Evolutionary conservation across 495 filamentous ascomycete genomes (phyloP).

Genomic region (Ascobolus immersus): DNA sequence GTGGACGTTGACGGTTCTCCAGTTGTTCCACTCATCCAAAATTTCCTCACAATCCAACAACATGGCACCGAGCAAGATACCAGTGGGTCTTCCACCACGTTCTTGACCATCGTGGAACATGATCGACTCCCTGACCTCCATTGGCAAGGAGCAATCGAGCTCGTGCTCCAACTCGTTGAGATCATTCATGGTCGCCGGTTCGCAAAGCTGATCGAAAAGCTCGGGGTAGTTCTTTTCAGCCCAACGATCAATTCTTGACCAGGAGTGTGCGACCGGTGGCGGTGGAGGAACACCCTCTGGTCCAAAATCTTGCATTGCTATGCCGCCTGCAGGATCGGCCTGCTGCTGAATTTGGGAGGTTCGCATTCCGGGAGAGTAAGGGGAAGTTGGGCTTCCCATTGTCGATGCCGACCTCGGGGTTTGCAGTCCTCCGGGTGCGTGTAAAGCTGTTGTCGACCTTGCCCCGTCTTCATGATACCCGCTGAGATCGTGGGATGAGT

Average conservation of each 20-base stretch:
- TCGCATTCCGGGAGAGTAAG: constrained; percentile 80
- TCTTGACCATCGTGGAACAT: constrained; percentile 88
- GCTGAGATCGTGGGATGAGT: constrained; percentile 40
- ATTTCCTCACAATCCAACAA: constrained; percentile 96
- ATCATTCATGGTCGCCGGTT: constrained; percentile 78
- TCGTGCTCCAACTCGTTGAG: constrained; percentile 92
- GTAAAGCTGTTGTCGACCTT: constrained; percentile 28
- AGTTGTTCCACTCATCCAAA: constrained; percentile 91
- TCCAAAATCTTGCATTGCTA: constrained; percentile 88
- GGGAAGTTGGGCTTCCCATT: constrained; percentile 33
- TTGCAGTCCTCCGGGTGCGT: constrained; percentile 20
- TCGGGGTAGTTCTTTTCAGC: constrained; percentile 85
- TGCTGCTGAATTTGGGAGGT: constrained; percentile 39
- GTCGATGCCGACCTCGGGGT: constrained; percentile 17
- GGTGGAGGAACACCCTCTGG: constrained; percentile 64
- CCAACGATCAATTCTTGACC: constrained; percentile 84
- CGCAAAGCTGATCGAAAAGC: constrained; percentile 73
- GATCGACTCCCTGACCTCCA: constrained; percentile 81
- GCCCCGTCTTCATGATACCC: constrained; percentile 42
- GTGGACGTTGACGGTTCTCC: constrained; percentile 76
- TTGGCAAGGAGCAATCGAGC: constrained; percentile 76
- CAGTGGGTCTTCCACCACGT: constrained; percentile 69
- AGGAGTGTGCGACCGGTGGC: constrained; percentile 67
- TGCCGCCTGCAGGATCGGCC: constrained; percentile 46
- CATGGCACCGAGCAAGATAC: constrained; percentile 83